phyloP scores from a whole-genome alignment of 768 basidiomycete species.

The Suillus discolor region DNA sequence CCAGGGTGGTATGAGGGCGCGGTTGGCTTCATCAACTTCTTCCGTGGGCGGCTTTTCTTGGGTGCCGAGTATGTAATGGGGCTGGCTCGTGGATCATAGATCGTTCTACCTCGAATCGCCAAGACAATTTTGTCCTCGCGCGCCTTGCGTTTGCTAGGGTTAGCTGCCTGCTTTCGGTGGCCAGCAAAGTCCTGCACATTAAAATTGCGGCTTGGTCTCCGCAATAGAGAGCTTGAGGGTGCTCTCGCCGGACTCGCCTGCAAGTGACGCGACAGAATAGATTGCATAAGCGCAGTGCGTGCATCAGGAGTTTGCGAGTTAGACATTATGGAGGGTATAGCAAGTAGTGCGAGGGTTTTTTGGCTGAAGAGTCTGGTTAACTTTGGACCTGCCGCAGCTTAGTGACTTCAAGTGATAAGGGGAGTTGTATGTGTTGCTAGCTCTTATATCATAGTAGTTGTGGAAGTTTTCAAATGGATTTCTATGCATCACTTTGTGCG shows the following conservation, averaged over 20 bases:
- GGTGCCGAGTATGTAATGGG: not conserved
- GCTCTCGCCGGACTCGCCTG: constrained; percentile 18
- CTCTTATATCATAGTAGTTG: constrained; percentile 26
- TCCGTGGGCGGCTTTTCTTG: not conserved
- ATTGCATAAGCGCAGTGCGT: constrained; percentile 32
- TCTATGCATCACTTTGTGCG: constrained; percentile 8
- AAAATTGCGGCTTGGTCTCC: constrained; percentile 6
- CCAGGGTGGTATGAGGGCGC: not conserved
- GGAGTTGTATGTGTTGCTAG: not conserved
- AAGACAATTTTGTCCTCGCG: constrained; percentile 10
- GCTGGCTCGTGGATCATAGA: constrained; percentile 24
- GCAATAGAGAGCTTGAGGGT: constrained; percentile 8
- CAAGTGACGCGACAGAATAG: constrained; percentile 28
- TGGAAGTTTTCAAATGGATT: constrained; percentile 18
- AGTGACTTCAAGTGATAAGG: constrained; percentile 1
- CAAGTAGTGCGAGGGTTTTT: not conserved
- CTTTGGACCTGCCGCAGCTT: constrained; percentile 17
- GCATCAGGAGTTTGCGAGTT: constrained; percentile 36
- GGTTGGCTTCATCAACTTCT: not conserved
- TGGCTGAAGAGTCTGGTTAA: not conserved
- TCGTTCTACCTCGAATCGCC: constrained; percentile 28
- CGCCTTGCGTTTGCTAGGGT: not conserved
- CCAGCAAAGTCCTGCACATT: constrained; percentile 6
- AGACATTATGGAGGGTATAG: constrained; percentile 18
- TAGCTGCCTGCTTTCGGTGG: not conserved